A percentile compares a stretch with the other conserved stretches of the same genome.
Evolutionary conservation across 257 asterid genomes (phyloP).

Genomic region (Jacaranda copaia): DNA sequence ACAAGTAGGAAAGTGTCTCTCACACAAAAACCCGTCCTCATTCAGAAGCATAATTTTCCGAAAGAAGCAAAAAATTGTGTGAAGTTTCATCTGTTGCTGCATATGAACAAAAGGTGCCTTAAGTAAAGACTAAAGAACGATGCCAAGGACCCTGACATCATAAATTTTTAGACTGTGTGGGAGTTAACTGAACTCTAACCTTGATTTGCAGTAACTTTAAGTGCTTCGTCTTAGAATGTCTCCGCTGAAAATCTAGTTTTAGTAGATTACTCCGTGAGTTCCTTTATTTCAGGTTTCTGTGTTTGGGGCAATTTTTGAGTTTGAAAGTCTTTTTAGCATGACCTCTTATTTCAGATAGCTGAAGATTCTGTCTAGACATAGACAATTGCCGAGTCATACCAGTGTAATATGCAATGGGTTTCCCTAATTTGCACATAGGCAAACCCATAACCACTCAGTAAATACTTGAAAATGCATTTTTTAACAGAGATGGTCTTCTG

Average conservation of each 20-base stretch:
- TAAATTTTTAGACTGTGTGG: not conserved
- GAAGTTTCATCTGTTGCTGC: too few species aligned
- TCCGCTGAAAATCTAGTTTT: not conserved
- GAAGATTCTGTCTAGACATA: conserved; percentile 9
- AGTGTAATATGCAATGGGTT: not conserved
- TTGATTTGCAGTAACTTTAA: not conserved
- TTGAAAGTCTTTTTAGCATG: not conserved
- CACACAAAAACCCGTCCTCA: too few species aligned
- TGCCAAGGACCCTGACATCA: not conserved
- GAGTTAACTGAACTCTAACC: not conserved
- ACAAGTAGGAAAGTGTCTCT: too few species aligned
- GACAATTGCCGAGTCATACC: not conserved
- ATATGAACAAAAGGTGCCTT: not conserved
- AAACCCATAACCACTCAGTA: not conserved
- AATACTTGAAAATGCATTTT: conserved; percentile 7
- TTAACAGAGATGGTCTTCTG: conserved; percentile 29
- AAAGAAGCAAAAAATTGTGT: not conserved
- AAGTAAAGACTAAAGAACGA: not conserved
- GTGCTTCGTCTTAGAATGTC: not conserved
- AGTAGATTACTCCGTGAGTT: not conserved
- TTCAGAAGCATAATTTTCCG: too few species aligned
- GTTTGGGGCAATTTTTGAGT: not conserved
- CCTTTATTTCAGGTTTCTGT: not conserved
- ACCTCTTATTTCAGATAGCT: not conserved
- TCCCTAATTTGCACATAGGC: not conserved